Evolutionary conservation across 2,329 filamentous ascomycete genomes (phyloP), one percentile per base, ranked within the genome.

Genomic region (Pezicula carpinea): DNA sequence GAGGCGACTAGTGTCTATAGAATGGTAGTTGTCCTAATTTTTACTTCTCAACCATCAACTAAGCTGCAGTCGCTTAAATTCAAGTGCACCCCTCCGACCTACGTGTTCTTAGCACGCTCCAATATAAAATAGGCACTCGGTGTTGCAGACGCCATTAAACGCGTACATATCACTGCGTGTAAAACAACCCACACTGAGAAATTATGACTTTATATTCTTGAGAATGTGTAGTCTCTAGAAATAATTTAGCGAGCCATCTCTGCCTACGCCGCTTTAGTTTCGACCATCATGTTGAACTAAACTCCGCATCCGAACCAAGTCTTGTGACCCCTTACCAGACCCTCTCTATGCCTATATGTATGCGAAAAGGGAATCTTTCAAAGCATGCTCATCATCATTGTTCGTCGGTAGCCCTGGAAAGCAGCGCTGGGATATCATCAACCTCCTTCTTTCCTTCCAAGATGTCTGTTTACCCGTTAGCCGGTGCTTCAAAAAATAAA

Each of bases 401-500:
- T 43, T 42, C 43, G 10, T 58, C 53, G 21, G 53, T 49, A 26
- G 17, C 44, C 36, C 43, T 51, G 19, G 56, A 50, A 18, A 59
- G 44, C 29, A 93, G 73, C 44, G 75, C 72, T 22, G 89, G 89
- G 58, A 95, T 89, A 56, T 95, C 85, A 51, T 90, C 80, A 15
- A 91, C 85, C 56, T 81, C 82, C 59, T 83, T 80, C 55, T 79
- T 83, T 52, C 87, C 88, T 57, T 88, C 77, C 40, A 95, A 70
- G 57, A 95, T 90, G 51, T 81, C 81, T 76, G 49, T 34, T 38
- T 60, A 56, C 29, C 39, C 44, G 50, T 54, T 50, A 54, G 52
- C 47, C 33, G 44, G 10, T 34, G 44, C 13, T 5, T 35, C 1
- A 8, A 13, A n/a, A 18, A 32, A 21, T 31, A 42, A 17, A 21